Percentiles rank a stretch among this genome's conserved stretches.
phyloP scores from a whole-genome alignment of 2,329 filamentous ascomycete genomes.

The Trichoderma sp. region DNA sequence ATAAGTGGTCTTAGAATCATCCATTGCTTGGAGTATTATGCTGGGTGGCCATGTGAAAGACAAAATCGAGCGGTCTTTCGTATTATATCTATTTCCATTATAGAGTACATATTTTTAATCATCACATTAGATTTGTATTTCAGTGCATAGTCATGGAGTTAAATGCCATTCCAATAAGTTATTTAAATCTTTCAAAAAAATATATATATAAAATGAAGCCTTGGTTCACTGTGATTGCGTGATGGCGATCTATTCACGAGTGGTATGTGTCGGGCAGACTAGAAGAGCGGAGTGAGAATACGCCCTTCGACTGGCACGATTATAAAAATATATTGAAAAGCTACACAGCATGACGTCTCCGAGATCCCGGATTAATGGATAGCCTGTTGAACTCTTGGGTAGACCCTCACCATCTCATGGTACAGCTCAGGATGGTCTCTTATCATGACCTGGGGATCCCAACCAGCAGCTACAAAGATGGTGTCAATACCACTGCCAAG shows the following conservation, averaged over 20 bases:
- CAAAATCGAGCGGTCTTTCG: background rate
- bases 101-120: background rate
- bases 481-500: constrained; percentile 86
- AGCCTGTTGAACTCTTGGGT: constrained; percentile 77
- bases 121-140: background rate
- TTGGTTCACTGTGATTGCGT: background rate
- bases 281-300: background rate
- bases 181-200: background rate
- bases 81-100: background rate
- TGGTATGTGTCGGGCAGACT: background rate
- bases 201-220: background rate
- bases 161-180: background rate
- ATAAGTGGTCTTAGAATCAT: background rate
- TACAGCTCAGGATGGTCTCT: constrained; percentile 80
- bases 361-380: constrained; percentile 44
- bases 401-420: constrained; percentile 71
- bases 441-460: constrained; percentile 71
- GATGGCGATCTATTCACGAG: background rate
- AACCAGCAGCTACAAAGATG: constrained; percentile 76
- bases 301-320: background rate
- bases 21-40: background rate
- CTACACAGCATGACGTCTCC: background rate
- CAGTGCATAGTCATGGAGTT: background rate
- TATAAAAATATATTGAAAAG: background rate
- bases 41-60: background rate